Conservation (phyloP, 1,139 yeast genomes). For the Taphrina sp. region DNA sequence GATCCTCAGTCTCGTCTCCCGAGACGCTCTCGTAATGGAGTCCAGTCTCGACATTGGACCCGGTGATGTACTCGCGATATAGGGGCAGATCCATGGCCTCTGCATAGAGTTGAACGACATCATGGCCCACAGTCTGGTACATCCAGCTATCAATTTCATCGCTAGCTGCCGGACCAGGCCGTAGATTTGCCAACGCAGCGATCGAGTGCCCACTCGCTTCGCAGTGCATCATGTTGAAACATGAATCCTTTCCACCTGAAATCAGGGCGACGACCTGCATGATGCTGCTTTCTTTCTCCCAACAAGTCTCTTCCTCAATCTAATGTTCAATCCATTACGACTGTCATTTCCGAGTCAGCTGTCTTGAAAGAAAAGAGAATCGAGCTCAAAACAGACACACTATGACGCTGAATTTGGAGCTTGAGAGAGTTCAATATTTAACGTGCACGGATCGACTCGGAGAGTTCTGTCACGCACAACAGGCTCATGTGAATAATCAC, state of each 20-base stretch:
- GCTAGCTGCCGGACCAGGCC: slow-evolving; percentile 54
- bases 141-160: slow-evolving; percentile 87
- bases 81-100: slow-evolving; percentile 77
- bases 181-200: slow-evolving; percentile 77
- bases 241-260: slow-evolving; percentile 96
- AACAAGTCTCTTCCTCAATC: too few species aligned
- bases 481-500: too few species aligned
- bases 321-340: too few species aligned
- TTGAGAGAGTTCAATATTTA: too few species aligned
- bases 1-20: slow-evolving; percentile 84
- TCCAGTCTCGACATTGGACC: slow-evolving; percentile 61
- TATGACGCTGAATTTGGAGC: too few species aligned
- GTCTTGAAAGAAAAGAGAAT: too few species aligned
- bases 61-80: slow-evolving; percentile 65
- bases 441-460: too few species aligned
- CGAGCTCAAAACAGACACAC: too few species aligned
- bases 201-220: slow-evolving; percentile 77
- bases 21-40: slow-evolving; percentile 65
- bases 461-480: too few species aligned
- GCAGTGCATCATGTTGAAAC: slow-evolving; percentile 83
- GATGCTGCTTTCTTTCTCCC: too few species aligned
- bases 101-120: slow-evolving; percentile 62
- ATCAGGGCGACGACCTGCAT: slow-evolving; percentile 92
- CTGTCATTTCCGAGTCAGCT: too few species aligned
- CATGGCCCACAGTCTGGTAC: slow-evolving; percentile 99